These are phyloP conservation scores for Gracilaria gracilis DNA, from an alignment of 23 red algal species.

Conservation along the genomic window DNA sequence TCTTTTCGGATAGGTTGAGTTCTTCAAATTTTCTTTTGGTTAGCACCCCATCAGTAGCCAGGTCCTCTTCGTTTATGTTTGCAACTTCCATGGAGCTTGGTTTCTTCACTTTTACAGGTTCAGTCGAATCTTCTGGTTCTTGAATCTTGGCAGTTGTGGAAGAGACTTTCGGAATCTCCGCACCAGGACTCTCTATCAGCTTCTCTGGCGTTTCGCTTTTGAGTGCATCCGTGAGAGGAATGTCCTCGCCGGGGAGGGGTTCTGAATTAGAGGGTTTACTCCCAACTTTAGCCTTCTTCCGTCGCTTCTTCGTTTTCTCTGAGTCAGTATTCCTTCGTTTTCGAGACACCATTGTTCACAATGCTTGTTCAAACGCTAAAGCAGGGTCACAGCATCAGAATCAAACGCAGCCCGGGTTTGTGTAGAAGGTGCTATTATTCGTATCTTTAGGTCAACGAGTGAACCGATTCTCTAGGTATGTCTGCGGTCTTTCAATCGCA, in stretches of 20 bases:
- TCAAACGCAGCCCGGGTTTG: not conserved
- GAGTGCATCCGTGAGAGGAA: not conserved
- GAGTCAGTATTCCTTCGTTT: constrained; percentile 8
- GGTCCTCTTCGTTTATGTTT: constrained; percentile 37
- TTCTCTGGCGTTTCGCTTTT: not conserved
- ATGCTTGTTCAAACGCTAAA: not conserved
- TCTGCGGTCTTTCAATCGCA: too few relatives aligned
- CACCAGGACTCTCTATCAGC: not conserved
- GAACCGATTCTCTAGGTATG: too few relatives aligned
- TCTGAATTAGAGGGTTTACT: too few relatives aligned
- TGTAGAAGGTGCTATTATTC: too few relatives aligned
- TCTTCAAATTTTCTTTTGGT: constrained; percentile 85
- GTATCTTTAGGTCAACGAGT: too few relatives aligned
- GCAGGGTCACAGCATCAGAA: not conserved
- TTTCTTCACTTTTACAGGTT: not conserved
- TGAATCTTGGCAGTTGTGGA: not conserved
- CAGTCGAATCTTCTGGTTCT: not conserved
- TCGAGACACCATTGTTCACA: not conserved
- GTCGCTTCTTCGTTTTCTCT: constrained; percentile 23
- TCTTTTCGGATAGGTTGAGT: constrained; percentile 82
- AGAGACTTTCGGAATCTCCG: not conserved
- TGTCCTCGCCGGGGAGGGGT: not conserved
- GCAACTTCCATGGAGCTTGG: constrained; percentile 63
- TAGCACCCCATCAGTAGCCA: constrained; percentile 78
- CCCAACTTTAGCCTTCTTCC: not conserved